Evolutionary conservation across 306 rosid genomes (phyloP), one percentile per base, ranked within the genome.

Genomic region (Adenanthera pavonina): DNA sequence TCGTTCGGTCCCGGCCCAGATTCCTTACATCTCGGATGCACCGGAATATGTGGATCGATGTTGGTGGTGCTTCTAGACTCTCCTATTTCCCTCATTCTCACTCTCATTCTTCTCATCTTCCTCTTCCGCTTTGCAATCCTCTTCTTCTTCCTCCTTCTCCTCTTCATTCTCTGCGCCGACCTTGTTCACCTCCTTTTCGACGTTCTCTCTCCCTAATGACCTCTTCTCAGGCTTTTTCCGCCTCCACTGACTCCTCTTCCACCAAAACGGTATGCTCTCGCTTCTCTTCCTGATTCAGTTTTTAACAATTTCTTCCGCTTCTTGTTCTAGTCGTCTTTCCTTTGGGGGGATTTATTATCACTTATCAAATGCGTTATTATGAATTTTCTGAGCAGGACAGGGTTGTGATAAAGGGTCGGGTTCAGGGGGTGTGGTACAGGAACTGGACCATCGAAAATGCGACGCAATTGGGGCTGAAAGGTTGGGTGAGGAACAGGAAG

Each of bases 341-440:
- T 52, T 25, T 25, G 30, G 30, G 13, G 48, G 12, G 67, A 34
- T 4, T 38, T 64, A 3, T 47, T 35, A 25, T 25, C 30, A 25
- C 30, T 25, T 6, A 41, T 46, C 3, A 5, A 35, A 13, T 61
- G 33, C 30, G 41, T 44, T 7, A 16, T 8, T 3, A 6, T 15
- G 33, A 36, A 12, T 47, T 19, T 68, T 6, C 12, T 46, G 74
- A 75, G 86, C 91, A 94, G 98, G 99, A 89, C 73, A 91, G 97
- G 90, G 90, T 90, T 77, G 90, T 93, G 89, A 82, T 95, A 25
- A 93, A 89, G 84, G 99, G 99, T 43, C 81, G 91, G 77, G 99
- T 93, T 51, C 99, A 93, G 69, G 89, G 89, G 1, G 90, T 87
- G 15, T 87, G 40, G 8, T 87, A 87, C 72, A 67, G 90, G 82